Evolutionary conservation across 306 rosid genomes (phyloP).

Genomic region (Quercus parvula): DNA sequence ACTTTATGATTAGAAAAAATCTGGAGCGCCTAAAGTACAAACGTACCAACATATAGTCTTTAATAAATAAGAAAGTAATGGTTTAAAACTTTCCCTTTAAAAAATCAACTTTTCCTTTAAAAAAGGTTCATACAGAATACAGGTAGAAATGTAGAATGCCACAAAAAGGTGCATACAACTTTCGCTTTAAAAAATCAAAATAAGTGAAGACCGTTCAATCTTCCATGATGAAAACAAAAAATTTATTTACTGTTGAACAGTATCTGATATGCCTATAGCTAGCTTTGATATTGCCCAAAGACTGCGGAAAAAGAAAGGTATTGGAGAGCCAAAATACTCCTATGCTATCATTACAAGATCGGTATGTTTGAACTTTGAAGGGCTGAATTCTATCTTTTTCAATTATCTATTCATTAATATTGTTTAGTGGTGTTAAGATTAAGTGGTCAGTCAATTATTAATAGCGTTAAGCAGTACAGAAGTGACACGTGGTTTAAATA

Average conservation of each 20-base stretch:
- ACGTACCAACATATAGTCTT: not conserved
- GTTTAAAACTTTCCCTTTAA: too few relatives aligned
- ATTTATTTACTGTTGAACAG: not conserved
- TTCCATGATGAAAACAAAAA: not conserved
- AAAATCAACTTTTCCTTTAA: too few relatives aligned
- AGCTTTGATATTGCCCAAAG: not conserved
- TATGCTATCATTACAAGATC: not conserved
- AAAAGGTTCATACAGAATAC: too few relatives aligned
- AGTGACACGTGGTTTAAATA: not conserved
- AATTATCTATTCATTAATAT: not conserved
- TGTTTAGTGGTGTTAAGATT: not conserved
- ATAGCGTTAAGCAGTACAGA: not conserved
- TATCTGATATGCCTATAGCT: not conserved
- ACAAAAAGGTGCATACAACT: too few relatives aligned
- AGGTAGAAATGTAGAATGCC: too few relatives aligned
- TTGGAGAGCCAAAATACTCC: not conserved
- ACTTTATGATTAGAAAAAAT: not conserved
- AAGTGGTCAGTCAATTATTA: not conserved
- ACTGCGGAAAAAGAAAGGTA: not conserved
- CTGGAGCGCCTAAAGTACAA: not conserved
- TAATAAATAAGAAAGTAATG: not conserved
- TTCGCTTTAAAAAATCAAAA: not conserved
- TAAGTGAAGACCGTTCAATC: not conserved
- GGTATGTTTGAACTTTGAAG: not conserved
- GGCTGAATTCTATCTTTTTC: not conserved